A percentile compares a stretch with the other conserved stretches of the same genome.
phyloP scores from a whole-genome alignment of 2,329 filamentous ascomycete genomes.

The Xylariaceae sp. region DNA sequence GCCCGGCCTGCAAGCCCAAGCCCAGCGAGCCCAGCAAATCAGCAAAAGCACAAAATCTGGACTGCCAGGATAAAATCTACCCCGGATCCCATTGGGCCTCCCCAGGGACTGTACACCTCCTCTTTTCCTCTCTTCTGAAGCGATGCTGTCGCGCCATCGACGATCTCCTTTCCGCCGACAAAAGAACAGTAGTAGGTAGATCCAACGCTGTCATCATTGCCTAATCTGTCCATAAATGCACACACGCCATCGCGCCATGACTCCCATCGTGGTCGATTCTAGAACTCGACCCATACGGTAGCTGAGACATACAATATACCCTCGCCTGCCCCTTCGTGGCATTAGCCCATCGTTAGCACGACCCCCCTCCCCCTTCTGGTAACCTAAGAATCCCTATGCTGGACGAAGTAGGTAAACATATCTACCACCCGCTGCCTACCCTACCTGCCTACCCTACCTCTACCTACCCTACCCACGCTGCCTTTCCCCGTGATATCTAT shows the following conservation, averaged over 20 bases:
- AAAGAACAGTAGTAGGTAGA: not conserved
- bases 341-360: conserved; percentile 9
- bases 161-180: conserved; percentile 13
- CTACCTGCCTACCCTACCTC: not conserved
- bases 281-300: conserved; percentile 21
- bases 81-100: conserved; percentile 22
- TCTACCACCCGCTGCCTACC: not conserved
- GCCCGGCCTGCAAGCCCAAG: no score
- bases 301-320: conserved; percentile 2
- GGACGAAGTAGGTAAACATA: not conserved
- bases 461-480: not conserved
- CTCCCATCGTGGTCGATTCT: conserved; percentile 25
- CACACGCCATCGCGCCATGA: conserved; percentile 22
- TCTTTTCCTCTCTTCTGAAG: conserved; percentile 21
- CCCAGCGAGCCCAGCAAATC: conserved; percentile 7
- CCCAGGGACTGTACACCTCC: conserved; percentile 24
- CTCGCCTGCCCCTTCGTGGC: conserved; percentile 7
- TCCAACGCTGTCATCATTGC: conserved; percentile 20
- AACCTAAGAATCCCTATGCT: not conserved
- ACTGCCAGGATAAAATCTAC: not conserved
- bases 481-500: conserved; percentile 13
- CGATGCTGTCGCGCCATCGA: conserved; percentile 22
- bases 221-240: conserved; percentile 15
- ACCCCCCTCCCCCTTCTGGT: conserved; percentile 1
- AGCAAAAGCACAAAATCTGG: not conserved